Evolutionary conservation across 371 early-diverging fungal species (phyloP), one percentile per base, ranked within the genome.

Genomic region (Rhizomucor miehei): DNA sequence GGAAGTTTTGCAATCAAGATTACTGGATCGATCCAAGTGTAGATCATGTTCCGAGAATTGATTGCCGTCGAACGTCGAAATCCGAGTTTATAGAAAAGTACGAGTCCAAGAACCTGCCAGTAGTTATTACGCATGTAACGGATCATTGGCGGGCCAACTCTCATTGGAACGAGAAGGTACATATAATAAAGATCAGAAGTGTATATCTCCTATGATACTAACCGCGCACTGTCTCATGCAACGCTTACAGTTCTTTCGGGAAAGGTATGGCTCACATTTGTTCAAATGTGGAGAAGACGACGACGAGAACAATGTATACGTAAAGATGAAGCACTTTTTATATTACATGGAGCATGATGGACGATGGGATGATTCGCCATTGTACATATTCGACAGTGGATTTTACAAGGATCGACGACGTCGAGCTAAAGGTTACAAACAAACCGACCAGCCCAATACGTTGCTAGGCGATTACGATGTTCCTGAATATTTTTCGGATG

Each of bases 281-380:
- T 90, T 90, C 69, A 90, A 89, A 61, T 76, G 90, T 37, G 90
- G 92, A 17, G 89, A 90, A 55, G 90, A 90, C 57, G 90, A 90
- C 53, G 81, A 90, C 19, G 89, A 85, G 20, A 71, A 88, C 47
- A 76, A 79, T 54, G 89, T 90, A 11, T 85, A 85, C 55, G 62
- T 90, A 62, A 80, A 81, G 51, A 71, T 89, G 71, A 87, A 89
- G 66, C 80, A 92, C 62, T 90, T 82, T 54, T 54, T 89, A 3
- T 72, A 72, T 44, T 88, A 87, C 58, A 74, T 75, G 1, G 59
- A 73, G 13, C 61, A 65, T 17, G 87, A 82, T 24, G 87, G 81
- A 2, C 60, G 57, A 23, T 49, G 65, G 35, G 91, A 90, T 54
- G 93, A 92, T 61, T 86, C 87, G 14, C 93, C 93, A 1, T 76